Percentiles rank a stretch among this genome's conserved stretches.
Evolutionary conservation across 352 stramenopile species (phyloP).

Genomic region (Phytophthora agathidicida): DNA sequence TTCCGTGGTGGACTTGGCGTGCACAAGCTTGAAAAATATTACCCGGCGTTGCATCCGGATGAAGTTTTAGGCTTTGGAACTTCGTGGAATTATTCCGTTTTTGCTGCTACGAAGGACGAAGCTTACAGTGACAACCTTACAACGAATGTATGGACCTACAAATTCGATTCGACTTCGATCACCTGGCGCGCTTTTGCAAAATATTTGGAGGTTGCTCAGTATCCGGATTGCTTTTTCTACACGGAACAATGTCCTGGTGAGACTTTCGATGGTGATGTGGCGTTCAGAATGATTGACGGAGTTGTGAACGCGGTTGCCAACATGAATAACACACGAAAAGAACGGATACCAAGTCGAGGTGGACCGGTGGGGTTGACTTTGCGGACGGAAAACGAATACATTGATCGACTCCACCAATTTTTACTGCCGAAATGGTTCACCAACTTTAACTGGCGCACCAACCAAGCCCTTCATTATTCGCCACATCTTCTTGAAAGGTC

Average conservation of each 20-base stretch:
- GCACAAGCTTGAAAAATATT: neutral
- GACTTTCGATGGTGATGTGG: constrained; percentile 12
- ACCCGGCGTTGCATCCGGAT: constrained; percentile 37
- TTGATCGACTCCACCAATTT: constrained; percentile 53
- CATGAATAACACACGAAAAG: neutral
- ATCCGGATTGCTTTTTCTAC: constrained; percentile 31
- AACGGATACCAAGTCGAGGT: too few relatives aligned
- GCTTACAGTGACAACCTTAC: neutral
- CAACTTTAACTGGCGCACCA: constrained; percentile 36
- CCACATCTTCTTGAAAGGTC: constrained; percentile 6
- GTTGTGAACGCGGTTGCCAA: constrained; percentile 19
- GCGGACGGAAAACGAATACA: constrained; percentile 31
- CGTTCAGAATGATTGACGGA: constrained; percentile 39
- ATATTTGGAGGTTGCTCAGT: constrained; percentile 15
- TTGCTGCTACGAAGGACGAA: constrained; percentile 15
- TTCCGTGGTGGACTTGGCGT: constrained; percentile 35
- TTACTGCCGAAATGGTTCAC: constrained; percentile 38
- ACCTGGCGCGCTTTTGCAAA: constrained; percentile 34
- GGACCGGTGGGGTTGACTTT: constrained; percentile 11
- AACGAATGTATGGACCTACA: constrained; percentile 41
- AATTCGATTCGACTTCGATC: constrained; percentile 46
- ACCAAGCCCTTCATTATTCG: constrained; percentile 38
- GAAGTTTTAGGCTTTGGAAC: constrained; percentile 30
- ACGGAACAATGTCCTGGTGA: constrained; percentile 1
- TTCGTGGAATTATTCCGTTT: constrained; percentile 41